phyloP scores from a whole-genome alignment of 2,329 filamentous ascomycete genomes.

The Chaetoscypha palmicola region DNA sequence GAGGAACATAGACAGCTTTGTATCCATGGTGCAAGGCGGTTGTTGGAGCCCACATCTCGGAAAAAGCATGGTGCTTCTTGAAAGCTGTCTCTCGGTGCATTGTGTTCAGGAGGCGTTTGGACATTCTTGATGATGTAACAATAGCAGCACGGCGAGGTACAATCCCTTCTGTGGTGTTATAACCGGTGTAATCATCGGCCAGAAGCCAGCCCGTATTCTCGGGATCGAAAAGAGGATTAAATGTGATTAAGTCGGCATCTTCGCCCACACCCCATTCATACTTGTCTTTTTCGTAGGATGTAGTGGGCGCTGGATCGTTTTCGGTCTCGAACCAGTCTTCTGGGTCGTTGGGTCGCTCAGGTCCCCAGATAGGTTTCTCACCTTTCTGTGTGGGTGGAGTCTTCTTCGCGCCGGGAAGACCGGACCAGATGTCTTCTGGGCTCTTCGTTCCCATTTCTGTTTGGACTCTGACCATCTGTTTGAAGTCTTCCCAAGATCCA shows the following conservation, averaged over 20 bases:
- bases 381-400: slow-evolving; percentile 30
- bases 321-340: slow-evolving; percentile 67
- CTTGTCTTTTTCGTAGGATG: slow-evolving; percentile 67
- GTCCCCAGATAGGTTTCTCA: slow-evolving; percentile 75
- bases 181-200: slow-evolving; percentile 75
- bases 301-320: slow-evolving; percentile 67
- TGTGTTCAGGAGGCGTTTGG: slow-evolving; percentile 65
- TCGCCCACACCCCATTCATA: slow-evolving; percentile 85
- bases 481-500: slow-evolving; percentile 74
- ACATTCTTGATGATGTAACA: slow-evolving; percentile 81
- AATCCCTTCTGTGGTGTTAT: slow-evolving; percentile 58
- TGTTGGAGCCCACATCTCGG: slow-evolving; percentile 92
- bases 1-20: slow-evolving; percentile 87
- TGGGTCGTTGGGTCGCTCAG: slow-evolving; percentile 59
- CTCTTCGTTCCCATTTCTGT: slow-evolving; percentile 61
- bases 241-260: slow-evolving; percentile 83
- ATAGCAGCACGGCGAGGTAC: slow-evolving; percentile 76
- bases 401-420: slow-evolving; percentile 34
- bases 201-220: slow-evolving; percentile 80
- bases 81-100: slow-evolving; percentile 90
- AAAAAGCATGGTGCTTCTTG: slow-evolving; percentile 83
- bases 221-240: slow-evolving; percentile 89
- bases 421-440: slow-evolving; percentile 61
- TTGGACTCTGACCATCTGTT: slow-evolving; percentile 68
- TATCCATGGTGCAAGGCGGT: slow-evolving; percentile 84